Base-by-base conservation (phyloP, 805 yeast species). In the Sugiyamaella boreocaroliniensis region DNA sequence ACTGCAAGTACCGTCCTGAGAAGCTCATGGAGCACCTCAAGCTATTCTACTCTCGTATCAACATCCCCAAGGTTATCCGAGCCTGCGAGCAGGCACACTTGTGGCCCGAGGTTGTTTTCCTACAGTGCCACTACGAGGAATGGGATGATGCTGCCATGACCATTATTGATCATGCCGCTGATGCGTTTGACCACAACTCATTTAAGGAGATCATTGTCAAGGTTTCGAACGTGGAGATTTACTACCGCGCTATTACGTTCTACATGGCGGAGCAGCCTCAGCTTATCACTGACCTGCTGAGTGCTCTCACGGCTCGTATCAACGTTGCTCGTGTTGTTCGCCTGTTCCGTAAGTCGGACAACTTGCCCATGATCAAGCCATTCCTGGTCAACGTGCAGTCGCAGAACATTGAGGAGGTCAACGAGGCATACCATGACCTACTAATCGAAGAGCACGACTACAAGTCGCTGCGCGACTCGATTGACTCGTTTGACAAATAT, bases 71-170 rank as follows among this genome's bases (percentile, higher is more conserved):
- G 76, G 98, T 89, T 48, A 85, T 93, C 60, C 82, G 87, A 59
- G 97, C 97, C 32, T 86, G 93, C 65, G 97, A 92, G 71, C 81
- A 75, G 53, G 93, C 96, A 42, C 99, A 93, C 67, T 76, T 93
- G 66, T 93, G 97, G 90, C 93, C 95, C 18, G 99, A 93, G 73
- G 77, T 92, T 62, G 89, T 93, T 53, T 93, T 93, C 83, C 76
- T 93, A 70, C 92, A 92, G 74, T 89, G 97, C 68, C 99, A 93
- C 71, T 93, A 93, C 69, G 99, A 93, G 68, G 99, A 93, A 74
- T 93, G 97, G 96, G 99, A 93, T 70, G 93, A 93, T 70, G 99
- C 99, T 56, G 89, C 97, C 37, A 78, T 93, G 67, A 83, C 97
- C 14, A 88, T 93, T 90, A 93, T 93, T 76, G 97, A 93, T 69